Percentiles rank a stretch among this genome's conserved stretches.
Conservation (phyloP, 495 filamentous ascomycete genomes). For the Chlorociboria aeruginascens region DNA sequence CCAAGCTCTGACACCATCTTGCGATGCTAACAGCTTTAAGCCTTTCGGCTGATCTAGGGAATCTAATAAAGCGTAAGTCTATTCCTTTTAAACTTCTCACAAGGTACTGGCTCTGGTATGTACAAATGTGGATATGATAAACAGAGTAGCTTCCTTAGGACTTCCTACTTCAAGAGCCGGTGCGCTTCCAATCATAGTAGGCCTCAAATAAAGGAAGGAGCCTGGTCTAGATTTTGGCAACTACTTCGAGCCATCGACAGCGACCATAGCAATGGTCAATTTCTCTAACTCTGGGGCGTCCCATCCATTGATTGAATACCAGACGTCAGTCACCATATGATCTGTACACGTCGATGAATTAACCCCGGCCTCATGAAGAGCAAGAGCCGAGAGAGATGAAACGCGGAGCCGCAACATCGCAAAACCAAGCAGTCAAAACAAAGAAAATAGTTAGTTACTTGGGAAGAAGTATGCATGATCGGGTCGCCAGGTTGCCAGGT, state of each 20-base stretch:
- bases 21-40: conserved; percentile 65
- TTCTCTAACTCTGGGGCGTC: conserved; percentile 63
- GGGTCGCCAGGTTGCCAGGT: conserved; percentile 38
- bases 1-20: conserved; percentile 77
- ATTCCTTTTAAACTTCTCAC: no score
- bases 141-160: conserved; percentile 74
- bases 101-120: neutral
- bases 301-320: conserved; percentile 63
- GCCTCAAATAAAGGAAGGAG: conserved; percentile 63
- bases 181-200: conserved; percentile 75
- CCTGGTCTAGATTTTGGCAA: conserved; percentile 56
- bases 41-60: conserved; percentile 51
- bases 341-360: no score
- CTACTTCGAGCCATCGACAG: conserved; percentile 65
- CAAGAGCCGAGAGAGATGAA: no score
- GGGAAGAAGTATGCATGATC: conserved; percentile 32
- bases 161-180: conserved; percentile 68
- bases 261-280: conserved; percentile 59
- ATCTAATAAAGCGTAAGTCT: conserved; percentile 33
- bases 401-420: no score
- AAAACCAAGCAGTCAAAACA: no score
- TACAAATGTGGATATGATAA: conserved; percentile 51
- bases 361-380: no score
- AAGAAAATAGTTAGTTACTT: no score
- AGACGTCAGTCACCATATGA: conserved; percentile 71